Base-by-base conservation (phyloP, 331 rosid genomes). In the Quercus phellos region DNA sequence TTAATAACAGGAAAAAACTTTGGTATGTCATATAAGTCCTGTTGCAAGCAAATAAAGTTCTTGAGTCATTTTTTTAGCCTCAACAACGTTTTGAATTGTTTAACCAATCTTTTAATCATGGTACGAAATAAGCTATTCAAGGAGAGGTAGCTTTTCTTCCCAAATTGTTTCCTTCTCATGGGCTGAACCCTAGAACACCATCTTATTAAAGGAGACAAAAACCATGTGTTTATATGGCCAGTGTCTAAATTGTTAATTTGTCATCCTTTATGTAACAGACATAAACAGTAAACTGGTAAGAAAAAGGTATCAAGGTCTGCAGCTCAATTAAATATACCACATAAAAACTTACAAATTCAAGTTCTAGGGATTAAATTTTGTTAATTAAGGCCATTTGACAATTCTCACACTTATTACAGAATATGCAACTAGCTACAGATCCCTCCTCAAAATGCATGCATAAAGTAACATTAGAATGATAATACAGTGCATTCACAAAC, bases 401-500 rank as follows among this genome's bases (percentile, higher is more conserved):
- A 17, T 64, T 18, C 46, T 64, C 70, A 17, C 43, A 58, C 66
- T 17, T 30, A 14, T 29, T 29, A 64, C n/a, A 38, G 12, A 27
- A 64, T 17, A 61, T 21, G 64, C 68, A 26, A 27, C 68, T 61
- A 6, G 43, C 34, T 61, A 29, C 12, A 29, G 34, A 64, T 30
- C 43, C 46, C 21, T 13, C 6, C 69, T 30, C 2, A 8, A 74
- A 46, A 51, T 46, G 70, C 35, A 69, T 27, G 51, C 73, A 29
- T 29, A 66, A 34, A 21, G 22, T 24, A 51, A 16, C 74, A 74
- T 58, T 34, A 16, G 38, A 30, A n/a, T 63, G 34, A 78, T 68
- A 66, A 42, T 64, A 75, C 73, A 46, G 74, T 32, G 8, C 68
- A 74, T 71, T 21, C 53, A 78, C 82, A 11, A 77, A 92, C 99